Evolutionary conservation across 495 filamentous ascomycete genomes (phyloP), one percentile per base, ranked within the genome.

Genomic region (Aspergillus bridgeri): DNA sequence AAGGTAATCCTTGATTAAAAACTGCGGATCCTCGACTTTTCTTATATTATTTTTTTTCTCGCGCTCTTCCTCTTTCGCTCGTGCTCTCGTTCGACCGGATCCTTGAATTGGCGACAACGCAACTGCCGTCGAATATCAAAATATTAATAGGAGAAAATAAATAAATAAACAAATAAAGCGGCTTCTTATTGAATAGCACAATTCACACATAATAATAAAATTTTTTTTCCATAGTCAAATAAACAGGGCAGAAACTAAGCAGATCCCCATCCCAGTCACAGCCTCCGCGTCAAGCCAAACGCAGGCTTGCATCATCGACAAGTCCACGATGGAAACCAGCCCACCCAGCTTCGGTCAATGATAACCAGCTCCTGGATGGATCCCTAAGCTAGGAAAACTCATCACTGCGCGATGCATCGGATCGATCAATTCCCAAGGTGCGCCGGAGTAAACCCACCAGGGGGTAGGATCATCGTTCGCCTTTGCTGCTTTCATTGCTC

Each of bases 21-120:
- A 33, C 54, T 54, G 56, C 56, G 62, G 58, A 64, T 64, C 62
- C 62, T 59, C 59, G 42, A 38, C 33, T 15, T 11, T 38, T 38
- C 13, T 2, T 38, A 38, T 38, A 38, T 38, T 38, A 38, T 15
- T 38, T 38, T 27, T 27, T 15, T 3, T 13, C 13, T 38, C 33
- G 9, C 33, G 11, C 11, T 38, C 33, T 38, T 15, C 11, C 7
- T n/a, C n/a, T n/a, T n/a, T n/a, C n/a, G n/a, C n/a, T n/a, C n/a
- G n/a, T n/a, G n/a, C n/a, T n/a, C n/a, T n/a, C n/a, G n/a, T n/a
- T n/a, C n/a, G n/a, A n/a, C n/a, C n/a, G n/a, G n/a, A n/a, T n/a
- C n/a, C n/a, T n/a, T 38, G 9, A 38, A 13, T 38, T 15, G 33
- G 33, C 17, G 33, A 38, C 33, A 38, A 38, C 33, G 29, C 4